A percentile compares a stretch with the other conserved stretches of the same genome.
Conservation (phyloP, 495 filamentous ascomycete species). For the Lasiosphaeris hirsuta region DNA sequence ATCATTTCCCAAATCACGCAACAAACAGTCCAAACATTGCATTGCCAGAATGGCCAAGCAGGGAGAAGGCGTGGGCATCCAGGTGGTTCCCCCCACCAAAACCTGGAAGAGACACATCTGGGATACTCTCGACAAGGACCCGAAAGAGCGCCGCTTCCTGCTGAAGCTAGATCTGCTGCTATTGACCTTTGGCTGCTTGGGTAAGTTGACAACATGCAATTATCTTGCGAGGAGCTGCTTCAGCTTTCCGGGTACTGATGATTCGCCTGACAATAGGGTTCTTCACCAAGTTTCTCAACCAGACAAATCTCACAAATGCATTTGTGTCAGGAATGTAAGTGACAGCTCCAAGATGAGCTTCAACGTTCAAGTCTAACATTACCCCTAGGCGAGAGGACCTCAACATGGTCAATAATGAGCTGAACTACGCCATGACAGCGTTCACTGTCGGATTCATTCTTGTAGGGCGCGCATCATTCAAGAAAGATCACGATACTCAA, state of each 20-base stretch:
- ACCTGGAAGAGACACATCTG: conserved; percentile 48
- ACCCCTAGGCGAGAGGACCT: conserved; percentile 47
- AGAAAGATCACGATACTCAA: not conserved
- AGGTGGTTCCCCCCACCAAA: not conserved
- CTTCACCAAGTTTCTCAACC: conserved; percentile 59
- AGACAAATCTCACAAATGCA: conserved; percentile 56
- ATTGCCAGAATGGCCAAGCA: no score
- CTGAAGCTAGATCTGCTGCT: conserved; percentile 58
- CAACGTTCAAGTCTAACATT: no score
- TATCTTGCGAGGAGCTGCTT: no score
- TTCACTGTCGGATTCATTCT: conserved; percentile 65
- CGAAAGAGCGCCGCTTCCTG: conserved; percentile 56
- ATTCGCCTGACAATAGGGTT: conserved; percentile 26
- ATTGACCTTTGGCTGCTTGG: conserved; percentile 31
- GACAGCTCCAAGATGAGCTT: no score
- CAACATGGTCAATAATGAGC: conserved; percentile 51
- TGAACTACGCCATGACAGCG: conserved; percentile 48
- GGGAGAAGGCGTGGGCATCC: no score
- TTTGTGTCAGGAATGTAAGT: conserved; percentile 29
- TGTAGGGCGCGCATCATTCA: conserved; percentile 51
- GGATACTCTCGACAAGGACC: conserved; percentile 60
- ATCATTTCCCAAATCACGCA: no score
- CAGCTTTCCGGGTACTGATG: no score
- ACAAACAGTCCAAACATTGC: no score
- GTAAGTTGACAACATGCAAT: no score